Conservation (phyloP, 2,329 filamentous ascomycete genomes). For the Talaromyces funiculosus region DNA sequence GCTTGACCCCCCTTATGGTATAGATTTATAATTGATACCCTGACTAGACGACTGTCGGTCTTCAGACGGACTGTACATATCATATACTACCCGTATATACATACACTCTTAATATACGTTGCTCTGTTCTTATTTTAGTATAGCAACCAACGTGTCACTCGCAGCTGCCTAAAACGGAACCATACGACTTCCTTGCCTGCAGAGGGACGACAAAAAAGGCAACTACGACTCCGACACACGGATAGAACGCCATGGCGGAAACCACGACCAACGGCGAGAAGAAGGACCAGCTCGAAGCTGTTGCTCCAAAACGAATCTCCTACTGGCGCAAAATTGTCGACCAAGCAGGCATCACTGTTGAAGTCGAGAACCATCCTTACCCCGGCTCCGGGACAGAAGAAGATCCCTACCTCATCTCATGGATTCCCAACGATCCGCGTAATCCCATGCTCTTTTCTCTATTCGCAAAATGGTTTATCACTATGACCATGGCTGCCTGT, state of each 20-base stretch:
- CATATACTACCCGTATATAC: background rate
- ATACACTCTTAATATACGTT: background rate
- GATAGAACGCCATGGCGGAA: background rate
- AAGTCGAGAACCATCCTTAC: slow-evolving; percentile 28
- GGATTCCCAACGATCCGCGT: slow-evolving; percentile 38
- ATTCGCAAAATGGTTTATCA: slow-evolving; percentile 38
- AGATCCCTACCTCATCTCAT: slow-evolving; percentile 41
- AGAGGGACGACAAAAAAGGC: slow-evolving; percentile 1
- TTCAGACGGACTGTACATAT: background rate
- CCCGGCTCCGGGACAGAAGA: slow-evolving; percentile 37
- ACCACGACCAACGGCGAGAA: slow-evolving; percentile 22
- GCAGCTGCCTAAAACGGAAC: background rate
- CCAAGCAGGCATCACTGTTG: slow-evolving; percentile 31
- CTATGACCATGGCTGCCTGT: slow-evolving; percentile 32
- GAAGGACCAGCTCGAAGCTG: slow-evolving; percentile 19
- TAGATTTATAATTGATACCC: background rate
- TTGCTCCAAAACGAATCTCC: slow-evolving; percentile 26
- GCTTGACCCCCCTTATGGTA: background rate
- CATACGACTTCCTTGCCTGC: background rate
- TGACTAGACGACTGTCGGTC: background rate
- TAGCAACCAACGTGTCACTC: background rate
- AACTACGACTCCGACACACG: background rate
- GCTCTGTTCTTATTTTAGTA: background rate
- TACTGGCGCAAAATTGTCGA: slow-evolving; percentile 31
- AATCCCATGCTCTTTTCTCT: slow-evolving; percentile 35